Base-by-base conservation (phyloP, 1,284 basidiomycete genomes). In the Inonotus obliquus region DNA sequence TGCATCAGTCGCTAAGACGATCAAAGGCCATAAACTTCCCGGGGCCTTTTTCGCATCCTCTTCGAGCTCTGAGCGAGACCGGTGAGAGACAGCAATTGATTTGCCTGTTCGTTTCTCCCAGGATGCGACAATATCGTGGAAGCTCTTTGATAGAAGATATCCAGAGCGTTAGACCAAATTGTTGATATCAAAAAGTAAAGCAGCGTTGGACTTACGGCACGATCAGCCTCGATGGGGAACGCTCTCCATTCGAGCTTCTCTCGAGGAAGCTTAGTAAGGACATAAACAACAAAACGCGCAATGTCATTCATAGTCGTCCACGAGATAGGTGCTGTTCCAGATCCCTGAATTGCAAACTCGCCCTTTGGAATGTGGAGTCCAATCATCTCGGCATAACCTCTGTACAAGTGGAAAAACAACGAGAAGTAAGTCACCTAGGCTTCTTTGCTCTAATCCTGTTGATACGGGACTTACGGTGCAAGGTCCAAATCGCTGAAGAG, bases 211-310 rank as follows among this genome's bases (percentile, higher is more conserved):
- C 57, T 39, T 41, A 60, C 64, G 13, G 37, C 65, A 11, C 72
- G 76, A 57, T 76, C 71, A 7, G 76, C 77, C 62, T 79, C 69
- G 23, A 79, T 69, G 37, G 71, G 71, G 66, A 79, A 71, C 1
- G 66, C 69, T 2, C 62, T 63, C 59, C 72, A 60, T 9, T 73
- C 67, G 21, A 77, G 65, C 23, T 72, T 67, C 21, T 67, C 63
- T 0, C 60, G 27, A 1, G 75, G 69, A 9, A 73, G 60, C 7
- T 71, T 66, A 17, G 71, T 72, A 35, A 78, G 70, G 53, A 72
- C 65, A 54, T 79, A 66, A 5, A 69, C 75, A 6, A 75, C 52
- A 59, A 73, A 79, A 17, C 73, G 69, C 63, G 48, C 70, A 38
- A 75, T 69, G 54, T 79, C 75, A 1, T 59, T 63, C 39, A 73